These are phyloP conservation scores for Tetrahymena borealis DNA, from an alignment of 73 alveolate genomes.

Conservation along the genomic window DNA sequence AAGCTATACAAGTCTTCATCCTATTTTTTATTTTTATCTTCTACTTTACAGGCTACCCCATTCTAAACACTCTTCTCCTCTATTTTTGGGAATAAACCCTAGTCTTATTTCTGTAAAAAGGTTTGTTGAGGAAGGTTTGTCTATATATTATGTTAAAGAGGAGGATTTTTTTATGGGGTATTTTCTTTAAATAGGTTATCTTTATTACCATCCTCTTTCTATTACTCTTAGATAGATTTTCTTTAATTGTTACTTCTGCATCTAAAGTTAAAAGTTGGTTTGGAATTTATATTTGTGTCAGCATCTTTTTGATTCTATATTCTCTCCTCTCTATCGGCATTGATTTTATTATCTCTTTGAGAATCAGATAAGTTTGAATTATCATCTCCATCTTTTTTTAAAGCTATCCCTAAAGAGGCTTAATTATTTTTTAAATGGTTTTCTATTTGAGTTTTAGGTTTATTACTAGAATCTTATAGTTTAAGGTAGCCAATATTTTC, in stretches of 20 bases:
- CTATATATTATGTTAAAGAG: too few species aligned
- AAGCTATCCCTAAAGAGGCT: neutral
- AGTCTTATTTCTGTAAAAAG: neutral
- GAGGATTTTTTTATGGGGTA: neutral
- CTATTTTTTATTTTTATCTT: neutral
- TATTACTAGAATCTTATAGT: neutral
- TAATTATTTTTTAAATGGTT: neutral
- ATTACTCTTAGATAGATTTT: neutral
- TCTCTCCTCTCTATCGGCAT: neutral
- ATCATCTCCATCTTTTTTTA: neutral
- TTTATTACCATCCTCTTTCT: neutral
- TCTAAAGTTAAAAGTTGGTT: neutral
- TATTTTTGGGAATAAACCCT: neutral
- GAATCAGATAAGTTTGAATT: neutral
- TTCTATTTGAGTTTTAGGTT: neutral
- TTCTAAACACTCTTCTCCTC: neutral
- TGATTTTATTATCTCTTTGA: neutral
- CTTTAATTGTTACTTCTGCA: neutral
- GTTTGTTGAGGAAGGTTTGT: too few species aligned
- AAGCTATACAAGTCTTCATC: neutral
- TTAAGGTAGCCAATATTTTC: neutral
- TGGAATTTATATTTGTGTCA: neutral
- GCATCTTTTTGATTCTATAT: neutral
- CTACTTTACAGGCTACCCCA: neutral
- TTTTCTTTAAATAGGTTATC: neutral